phyloP scores from a whole-genome alignment of 441 rosid genomes.

The Mallotus japonicus region DNA sequence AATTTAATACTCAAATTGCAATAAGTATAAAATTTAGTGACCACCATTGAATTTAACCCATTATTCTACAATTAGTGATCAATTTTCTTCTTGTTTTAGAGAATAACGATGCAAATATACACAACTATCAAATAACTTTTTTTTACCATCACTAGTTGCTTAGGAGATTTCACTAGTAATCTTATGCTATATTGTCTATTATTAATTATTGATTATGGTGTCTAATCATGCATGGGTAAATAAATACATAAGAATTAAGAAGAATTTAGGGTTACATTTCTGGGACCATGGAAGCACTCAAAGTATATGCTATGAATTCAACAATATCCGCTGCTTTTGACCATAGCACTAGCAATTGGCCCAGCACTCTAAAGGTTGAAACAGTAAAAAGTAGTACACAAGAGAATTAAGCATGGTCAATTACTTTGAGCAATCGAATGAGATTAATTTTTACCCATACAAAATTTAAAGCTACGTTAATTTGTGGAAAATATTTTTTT shows the following conservation, averaged over 20 bases:
- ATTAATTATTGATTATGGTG: background rate
- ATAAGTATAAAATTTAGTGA: too few species aligned
- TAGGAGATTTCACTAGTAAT: too few species aligned
- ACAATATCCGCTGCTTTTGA: conserved; percentile 30
- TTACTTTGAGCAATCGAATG: background rate
- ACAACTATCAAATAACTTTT: background rate
- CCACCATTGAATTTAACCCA: too few species aligned
- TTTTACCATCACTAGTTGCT: too few species aligned
- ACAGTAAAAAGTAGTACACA: background rate
- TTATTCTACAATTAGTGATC: too few species aligned
- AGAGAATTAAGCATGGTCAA: background rate
- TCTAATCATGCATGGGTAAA: background rate
- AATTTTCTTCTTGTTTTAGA: background rate
- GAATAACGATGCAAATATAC: background rate
- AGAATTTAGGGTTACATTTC: background rate
- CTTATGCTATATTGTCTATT: too few species aligned
- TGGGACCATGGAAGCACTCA: background rate
- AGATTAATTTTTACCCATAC: background rate
- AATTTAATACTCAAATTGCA: too few species aligned
- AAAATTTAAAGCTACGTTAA: background rate
- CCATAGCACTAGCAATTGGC: background rate
- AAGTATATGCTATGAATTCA: conserved; percentile 19
- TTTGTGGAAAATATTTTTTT: too few species aligned
- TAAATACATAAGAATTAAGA: too few species aligned
- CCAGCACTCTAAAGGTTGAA: background rate